Conservation (phyloP, 2,329 filamentous ascomycete genomes). For the Trichophyton mentagrophytes region DNA sequence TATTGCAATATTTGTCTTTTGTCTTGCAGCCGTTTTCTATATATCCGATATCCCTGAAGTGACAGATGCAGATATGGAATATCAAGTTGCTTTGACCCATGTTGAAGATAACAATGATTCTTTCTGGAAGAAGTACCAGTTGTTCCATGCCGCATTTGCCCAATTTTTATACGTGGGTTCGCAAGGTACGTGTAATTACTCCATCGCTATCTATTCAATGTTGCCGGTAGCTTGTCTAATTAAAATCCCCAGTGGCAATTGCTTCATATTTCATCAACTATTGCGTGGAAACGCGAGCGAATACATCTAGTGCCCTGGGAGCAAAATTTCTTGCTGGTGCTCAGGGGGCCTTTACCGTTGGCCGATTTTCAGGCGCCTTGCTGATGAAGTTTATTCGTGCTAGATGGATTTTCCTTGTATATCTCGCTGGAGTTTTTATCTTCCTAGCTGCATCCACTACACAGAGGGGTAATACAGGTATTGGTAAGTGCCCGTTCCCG, state of each 20-base stretch:
- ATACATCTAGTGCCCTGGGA: conserved; percentile 43
- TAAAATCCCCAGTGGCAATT: conserved; percentile 27
- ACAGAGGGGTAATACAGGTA: conserved; percentile 36
- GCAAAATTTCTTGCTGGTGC: conserved; percentile 62
- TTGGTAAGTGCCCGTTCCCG: conserved; percentile 20
- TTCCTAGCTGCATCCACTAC: conserved; percentile 42
- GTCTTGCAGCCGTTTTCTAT: conserved; percentile 55
- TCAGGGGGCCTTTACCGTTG: conserved; percentile 58
- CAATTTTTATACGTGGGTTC: conserved; percentile 73
- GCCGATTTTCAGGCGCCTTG: conserved; percentile 54
- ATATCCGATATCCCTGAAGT: conserved; percentile 58
- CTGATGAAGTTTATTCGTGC: conserved; percentile 56
- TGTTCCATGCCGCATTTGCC: conserved; percentile 63
- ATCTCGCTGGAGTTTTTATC: conserved; percentile 51
- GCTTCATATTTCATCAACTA: conserved; percentile 62
- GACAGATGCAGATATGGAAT: conserved; percentile 55
- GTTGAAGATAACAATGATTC: conserved; percentile 43
- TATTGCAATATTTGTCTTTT: conserved; percentile 58
- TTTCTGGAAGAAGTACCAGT: conserved; percentile 56
- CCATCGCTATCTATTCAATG: conserved; percentile 21
- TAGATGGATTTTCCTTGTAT: conserved; percentile 58
- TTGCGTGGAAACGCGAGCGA: conserved; percentile 46
- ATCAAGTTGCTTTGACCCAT: conserved; percentile 46
- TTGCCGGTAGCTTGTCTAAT: conserved; percentile 12
- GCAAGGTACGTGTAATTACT: conserved; percentile 40